Conservation (phyloP, 2,329 filamentous ascomycete species). For the Claviceps arundinis region DNA sequence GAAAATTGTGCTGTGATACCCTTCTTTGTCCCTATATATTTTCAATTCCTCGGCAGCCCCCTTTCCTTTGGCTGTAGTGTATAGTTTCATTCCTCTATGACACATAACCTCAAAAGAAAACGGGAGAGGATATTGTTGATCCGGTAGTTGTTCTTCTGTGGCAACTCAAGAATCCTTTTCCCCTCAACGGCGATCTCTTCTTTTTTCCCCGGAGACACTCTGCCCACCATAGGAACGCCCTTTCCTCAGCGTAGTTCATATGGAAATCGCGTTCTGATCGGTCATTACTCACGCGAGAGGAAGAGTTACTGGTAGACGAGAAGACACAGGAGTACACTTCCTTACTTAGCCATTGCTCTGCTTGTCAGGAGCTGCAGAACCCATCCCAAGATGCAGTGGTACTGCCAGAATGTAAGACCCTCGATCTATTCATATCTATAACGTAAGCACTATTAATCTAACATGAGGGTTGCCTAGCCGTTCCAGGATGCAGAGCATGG, state of each 20-base stretch:
- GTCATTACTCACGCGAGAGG: neutral
- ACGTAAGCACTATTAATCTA: neutral
- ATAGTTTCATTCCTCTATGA: neutral
- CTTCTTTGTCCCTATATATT: neutral
- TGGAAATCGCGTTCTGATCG: neutral
- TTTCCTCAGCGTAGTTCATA: neutral
- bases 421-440: neutral
- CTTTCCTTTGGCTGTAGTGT: neutral
- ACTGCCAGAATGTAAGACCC: slow-evolving; percentile 11
- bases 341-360: neutral
- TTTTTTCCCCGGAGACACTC: neutral
- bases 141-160: neutral
- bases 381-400: slow-evolving; percentile 6
- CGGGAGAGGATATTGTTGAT: neutral
- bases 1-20: neutral
- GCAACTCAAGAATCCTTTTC: neutral
- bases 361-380: no score
- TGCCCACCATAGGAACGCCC: neutral
- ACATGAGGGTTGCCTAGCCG: slow-evolving; percentile 14
- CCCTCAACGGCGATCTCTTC: neutral
- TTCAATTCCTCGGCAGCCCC: neutral
- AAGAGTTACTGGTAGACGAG: neutral
- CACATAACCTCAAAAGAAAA: neutral
- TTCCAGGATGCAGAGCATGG: slow-evolving; percentile 47
- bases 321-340: neutral